Base-by-base conservation (phyloP, 2,329 filamentous ascomycete species). In the Periconia sp. region DNA sequence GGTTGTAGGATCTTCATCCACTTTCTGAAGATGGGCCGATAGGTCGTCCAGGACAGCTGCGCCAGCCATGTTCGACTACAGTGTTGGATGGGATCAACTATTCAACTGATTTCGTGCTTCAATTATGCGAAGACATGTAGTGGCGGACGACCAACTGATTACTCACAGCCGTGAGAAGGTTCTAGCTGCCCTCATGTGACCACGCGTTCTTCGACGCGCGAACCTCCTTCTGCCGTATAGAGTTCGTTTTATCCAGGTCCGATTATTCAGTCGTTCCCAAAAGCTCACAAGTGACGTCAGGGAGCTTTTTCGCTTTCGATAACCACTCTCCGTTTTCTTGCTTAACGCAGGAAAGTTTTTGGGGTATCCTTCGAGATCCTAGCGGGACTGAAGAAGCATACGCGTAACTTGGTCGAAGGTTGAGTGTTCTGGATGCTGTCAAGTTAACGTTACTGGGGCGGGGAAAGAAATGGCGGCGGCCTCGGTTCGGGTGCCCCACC, bases 1-100 rank as follows among this genome's bases (percentile, higher is more conserved):
- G 2, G 69, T 78, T 6, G 76, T 69, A 13, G 80, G 77, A 43
- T 80, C 74, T 33, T 66, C 60, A 17, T 76, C 70, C 45, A 83
- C 69, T 31, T 76, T 61, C 20, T 74, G 70, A 27, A 83, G 71
- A 60, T 82, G 79, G 18, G 59, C 58, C 41, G 74, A 70, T n/a
- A 77, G 66, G 23, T 71, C 64, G 15, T 18, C 41, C 47, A 74
- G 49, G 2, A 69, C 58, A 19, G 59, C 41, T 31, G 65, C 54
- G 13, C 56, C 48, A 35, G 58, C 41, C 15, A 37, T 37, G 40
- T 35, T 44, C 15, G 48, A 31, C 14, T 6, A 3, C 18, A 43
- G 41, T 11, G 27, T 41, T 35, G 23, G 30, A 45, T 14, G 42
- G 9, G 8, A 18, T 18, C 17, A 6, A 35, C 7, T 18, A 17